Conservation (phyloP, 345 rosid genomes). For the Triadica sebifera region DNA sequence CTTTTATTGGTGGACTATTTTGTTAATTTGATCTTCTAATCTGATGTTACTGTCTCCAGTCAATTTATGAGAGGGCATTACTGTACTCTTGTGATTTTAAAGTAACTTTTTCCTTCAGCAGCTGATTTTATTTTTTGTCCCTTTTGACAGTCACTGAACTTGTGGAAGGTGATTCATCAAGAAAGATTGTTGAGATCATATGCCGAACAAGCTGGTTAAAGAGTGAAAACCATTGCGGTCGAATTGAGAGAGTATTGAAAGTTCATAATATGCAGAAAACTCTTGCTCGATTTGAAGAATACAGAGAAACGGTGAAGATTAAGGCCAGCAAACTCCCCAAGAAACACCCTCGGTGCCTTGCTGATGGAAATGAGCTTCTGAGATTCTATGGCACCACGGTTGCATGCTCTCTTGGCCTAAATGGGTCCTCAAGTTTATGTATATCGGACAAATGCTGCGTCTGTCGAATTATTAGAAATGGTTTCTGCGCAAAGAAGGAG, state of each 20-base stretch:
- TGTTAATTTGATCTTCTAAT: not conserved
- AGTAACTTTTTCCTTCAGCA: conserved; percentile 8
- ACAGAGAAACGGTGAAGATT: conserved; percentile 79
- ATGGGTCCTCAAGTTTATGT: conserved; percentile 78
- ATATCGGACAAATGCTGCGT: conserved; percentile 73
- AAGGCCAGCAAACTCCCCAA: conserved; percentile 81
- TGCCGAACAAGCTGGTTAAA: conserved; percentile 89
- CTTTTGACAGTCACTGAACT: conserved; percentile 78
- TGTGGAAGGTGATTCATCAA: conserved; percentile 91
- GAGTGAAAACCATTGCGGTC: conserved; percentile 79
- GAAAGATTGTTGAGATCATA: conserved; percentile 97
- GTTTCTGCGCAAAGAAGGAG: conserved; percentile 81
- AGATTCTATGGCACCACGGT: conserved; percentile 87
- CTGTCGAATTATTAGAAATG: conserved; percentile 69
- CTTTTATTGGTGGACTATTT: not conserved
- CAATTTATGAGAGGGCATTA: not conserved
- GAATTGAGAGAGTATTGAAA: conserved; percentile 88
- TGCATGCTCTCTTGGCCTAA: conserved; percentile 81
- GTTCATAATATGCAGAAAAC: conserved; percentile 97
- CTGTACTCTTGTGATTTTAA: conserved; percentile 1
- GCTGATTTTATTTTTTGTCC: conserved; percentile 20
- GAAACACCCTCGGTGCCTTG: conserved; percentile 93
- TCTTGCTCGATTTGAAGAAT: conserved; percentile 85
- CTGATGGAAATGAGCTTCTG: conserved; percentile 92
- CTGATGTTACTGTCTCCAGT: not conserved